Evolutionary conservation across 495 filamentous ascomycete genomes (phyloP), one percentile per base, ranked within the genome.

Genomic region (Cercophora scortea): DNA sequence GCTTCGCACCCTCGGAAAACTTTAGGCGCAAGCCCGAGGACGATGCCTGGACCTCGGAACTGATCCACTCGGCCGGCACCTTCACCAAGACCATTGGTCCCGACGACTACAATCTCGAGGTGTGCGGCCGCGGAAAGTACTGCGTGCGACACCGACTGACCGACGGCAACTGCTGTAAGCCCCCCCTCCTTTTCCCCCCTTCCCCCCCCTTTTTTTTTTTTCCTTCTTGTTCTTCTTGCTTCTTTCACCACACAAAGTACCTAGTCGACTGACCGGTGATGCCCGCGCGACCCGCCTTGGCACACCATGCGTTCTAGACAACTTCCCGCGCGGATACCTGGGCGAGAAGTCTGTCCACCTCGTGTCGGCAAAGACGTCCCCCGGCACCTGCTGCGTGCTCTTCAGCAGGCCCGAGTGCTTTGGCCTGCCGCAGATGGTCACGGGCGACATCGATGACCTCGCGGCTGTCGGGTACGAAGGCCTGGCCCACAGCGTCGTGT

Each of bases 391-490:
- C 49, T 59, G 56, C 48, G 50, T 53, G 3, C 42, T 59, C 15
- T 59, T 59, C 49, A 59, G 56, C 52, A 25, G 50, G 8, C 49
- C 32, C 32, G 52, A 59, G 45, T 59, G 56, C 33, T 35, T 49
- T 13, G 56, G 56, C 12, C 45, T 52, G 49, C n/a, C 56, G 4
- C 56, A 59, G 48, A 17, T 52, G n/a, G n/a, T 59, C 52, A 59
- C 47, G 52, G 56, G 56, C 35, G 42, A 39, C 19, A 16, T 59
- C 16, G 3, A 5, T 11, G 38, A 55, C 19, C 18, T 59, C 33
- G 36, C 9, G 1, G 19, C 52, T 11, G 45, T 49, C 6, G 56
- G 56, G 0, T 59, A 32, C 33, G 45, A 32, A 4, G 53, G 56
- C 17, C 39, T 49, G 40, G 49, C 52, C 1, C 52, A 55, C 45